Evolutionary conservation across 2,329 filamentous ascomycete genomes (phyloP), one percentile per base, ranked within the genome.

Genomic region (Beauveria australis): DNA sequence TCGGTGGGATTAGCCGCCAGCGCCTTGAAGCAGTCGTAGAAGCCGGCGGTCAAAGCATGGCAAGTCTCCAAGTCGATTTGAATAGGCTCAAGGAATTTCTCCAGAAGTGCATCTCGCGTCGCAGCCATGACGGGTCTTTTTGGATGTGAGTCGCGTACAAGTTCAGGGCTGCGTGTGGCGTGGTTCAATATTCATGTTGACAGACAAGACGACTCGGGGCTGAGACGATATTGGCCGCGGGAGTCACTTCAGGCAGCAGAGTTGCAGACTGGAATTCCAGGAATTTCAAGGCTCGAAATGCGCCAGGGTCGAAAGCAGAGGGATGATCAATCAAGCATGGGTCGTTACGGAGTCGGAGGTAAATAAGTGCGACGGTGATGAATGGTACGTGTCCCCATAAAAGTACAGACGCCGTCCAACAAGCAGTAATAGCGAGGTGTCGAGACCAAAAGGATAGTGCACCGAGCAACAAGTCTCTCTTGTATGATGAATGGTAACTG

Each of bases 41-140:
- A 76, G 53, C 75, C 75, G 43, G 69, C 71, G 5, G 83, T 79
- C 53, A 87, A 74, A 30, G 69, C 66, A 63, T 79, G 70, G 41
- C 81, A 74, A 53, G 72, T 79, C 1, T 73, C 67, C 26, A 74
- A 66, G 66, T 84, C 76, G 63, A 86, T 73, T 24, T 69, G 70
- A 19, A 86, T 73, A 22, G 82, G 81, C 61, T 69, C 67, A 61
- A 86, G 71, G 67, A 85, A 85, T 41, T 76, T 73, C 46, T 75
- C 64, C 44, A 75, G 67, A 43, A 65, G 62, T 55, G 62, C 44
- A 12, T 62, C 48, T 37, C 57, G 55, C 30, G 61, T 52, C 3
- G 64, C 69, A 61, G 79, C 65, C 61, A 33, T 52, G 24, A 46
- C 26, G 37, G 46, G 53, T 48, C 52, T 47, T 53, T 48, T 44